phyloP scores from a whole-genome alignment of 2,329 filamentous ascomycete genomes.

The Byssothecium circinans region DNA sequence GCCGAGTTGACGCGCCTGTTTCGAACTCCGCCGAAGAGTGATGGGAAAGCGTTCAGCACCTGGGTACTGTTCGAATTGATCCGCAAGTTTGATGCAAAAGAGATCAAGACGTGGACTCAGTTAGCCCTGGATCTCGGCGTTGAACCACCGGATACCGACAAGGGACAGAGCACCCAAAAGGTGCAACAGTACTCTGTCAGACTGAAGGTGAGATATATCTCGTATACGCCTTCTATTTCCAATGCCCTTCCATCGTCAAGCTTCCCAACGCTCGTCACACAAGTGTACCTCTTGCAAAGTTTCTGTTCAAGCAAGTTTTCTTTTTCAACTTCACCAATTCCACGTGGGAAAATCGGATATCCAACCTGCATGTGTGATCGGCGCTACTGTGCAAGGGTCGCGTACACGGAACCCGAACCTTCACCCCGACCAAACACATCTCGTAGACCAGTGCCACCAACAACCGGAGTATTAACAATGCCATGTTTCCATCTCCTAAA shows the following conservation, averaged over 20 bases:
- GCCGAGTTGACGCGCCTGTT: slow-evolving; percentile 74
- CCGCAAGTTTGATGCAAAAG: slow-evolving; percentile 73
- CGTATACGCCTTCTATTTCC: neutral
- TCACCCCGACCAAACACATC: neutral
- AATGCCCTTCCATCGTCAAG: neutral
- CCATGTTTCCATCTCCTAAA: neutral
- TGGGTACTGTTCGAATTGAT: slow-evolving; percentile 79
- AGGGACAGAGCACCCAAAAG: slow-evolving; percentile 88
- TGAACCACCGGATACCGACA: slow-evolving; percentile 76
- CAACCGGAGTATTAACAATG: slow-evolving; percentile 1
- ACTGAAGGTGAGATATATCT: slow-evolving; percentile 66
- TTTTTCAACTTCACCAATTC: neutral
- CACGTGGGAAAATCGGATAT: neutral
- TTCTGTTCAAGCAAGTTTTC: neutral
- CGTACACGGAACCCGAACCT: neutral
- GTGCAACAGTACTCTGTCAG: slow-evolving; percentile 93
- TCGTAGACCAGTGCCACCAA: slow-evolving; percentile 1
- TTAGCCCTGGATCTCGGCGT: slow-evolving; percentile 85
- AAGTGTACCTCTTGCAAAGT: too few species aligned
- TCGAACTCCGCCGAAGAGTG: slow-evolving; percentile 78
- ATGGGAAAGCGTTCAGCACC: slow-evolving; percentile 81
- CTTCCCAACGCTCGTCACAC: neutral
- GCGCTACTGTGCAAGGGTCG: neutral
- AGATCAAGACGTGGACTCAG: slow-evolving; percentile 92
- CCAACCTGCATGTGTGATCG: neutral